A percentile compares a stretch with the other conserved stretches of the same genome.
These are phyloP conservation scores for Phyllosticta citrichinensis DNA, from an alignment of 2,329 filamentous ascomycete genomes.

Conservation along the genomic window DNA sequence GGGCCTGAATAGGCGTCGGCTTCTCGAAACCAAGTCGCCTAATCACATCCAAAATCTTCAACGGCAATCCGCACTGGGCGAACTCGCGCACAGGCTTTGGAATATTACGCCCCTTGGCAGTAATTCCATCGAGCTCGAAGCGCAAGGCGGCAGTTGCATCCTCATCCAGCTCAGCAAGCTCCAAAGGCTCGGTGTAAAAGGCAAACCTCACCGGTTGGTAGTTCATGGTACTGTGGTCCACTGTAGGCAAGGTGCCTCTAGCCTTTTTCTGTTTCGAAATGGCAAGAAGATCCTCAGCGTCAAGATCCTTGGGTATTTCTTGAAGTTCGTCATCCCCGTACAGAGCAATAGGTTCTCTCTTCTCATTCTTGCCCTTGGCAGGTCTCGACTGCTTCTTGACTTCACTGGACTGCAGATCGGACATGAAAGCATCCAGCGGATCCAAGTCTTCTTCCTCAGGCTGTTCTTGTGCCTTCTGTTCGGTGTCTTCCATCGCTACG, in stretches of 20 bases:
- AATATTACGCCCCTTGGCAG: constrained; percentile 64
- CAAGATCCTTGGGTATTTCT: constrained; percentile 42
- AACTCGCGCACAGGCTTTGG: constrained; percentile 94
- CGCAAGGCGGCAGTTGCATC: constrained; percentile 74
- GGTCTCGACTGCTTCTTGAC: constrained; percentile 27
- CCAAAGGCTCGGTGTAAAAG: constrained; percentile 86
- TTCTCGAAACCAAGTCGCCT: constrained; percentile 71
- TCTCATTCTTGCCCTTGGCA: constrained; percentile 34
- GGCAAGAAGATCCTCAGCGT: constrained; percentile 48
- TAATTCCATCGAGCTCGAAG: constrained; percentile 87
- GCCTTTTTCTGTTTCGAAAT: constrained; percentile 59
- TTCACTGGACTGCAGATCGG: constrained; percentile 46
- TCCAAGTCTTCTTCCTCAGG: constrained; percentile 65
- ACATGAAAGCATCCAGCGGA: constrained; percentile 96
- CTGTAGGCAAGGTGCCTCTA: constrained; percentile 86
- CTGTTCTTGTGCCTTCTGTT: constrained; percentile 16
- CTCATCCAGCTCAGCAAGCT: constrained; percentile 73
- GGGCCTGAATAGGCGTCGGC: constrained; percentile 89
- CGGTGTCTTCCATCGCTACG: constrained; percentile 32
- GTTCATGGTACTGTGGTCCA: constrained; percentile 79
- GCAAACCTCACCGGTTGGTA: constrained; percentile 83
- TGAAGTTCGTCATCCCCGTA: constrained; percentile 78
- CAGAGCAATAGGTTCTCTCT: constrained; percentile 65
- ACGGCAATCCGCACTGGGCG: constrained; percentile 86
- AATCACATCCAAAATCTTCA: constrained; percentile 79